Percentiles rank a stretch among this genome's conserved stretches.
phyloP scores from a whole-genome alignment of 208 protist species.

The Leishmania aethiopica region DNA sequence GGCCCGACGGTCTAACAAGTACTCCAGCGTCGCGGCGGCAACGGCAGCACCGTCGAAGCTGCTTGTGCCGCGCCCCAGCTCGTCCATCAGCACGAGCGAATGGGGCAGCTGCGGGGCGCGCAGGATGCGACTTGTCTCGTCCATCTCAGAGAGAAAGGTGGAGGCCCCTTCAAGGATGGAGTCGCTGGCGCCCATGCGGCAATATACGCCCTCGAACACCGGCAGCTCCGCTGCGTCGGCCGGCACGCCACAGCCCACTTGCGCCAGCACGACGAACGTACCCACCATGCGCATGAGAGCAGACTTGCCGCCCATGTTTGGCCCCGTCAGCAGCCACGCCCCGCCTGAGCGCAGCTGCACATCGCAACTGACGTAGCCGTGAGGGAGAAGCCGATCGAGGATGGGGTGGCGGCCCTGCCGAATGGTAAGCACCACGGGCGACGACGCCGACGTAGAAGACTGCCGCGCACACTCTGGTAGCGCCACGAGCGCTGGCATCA shows the following conservation, averaged over 20 bases:
- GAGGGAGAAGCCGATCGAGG: constrained; percentile 56
- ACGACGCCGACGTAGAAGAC: not conserved
- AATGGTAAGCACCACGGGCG: constrained; percentile 37
- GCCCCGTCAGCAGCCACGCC: constrained; percentile 91
- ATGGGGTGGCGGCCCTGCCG: constrained; percentile 72
- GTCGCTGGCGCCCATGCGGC: constrained; percentile 95
- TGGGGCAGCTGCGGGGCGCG: constrained; percentile 53
- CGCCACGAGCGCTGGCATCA: constrained; percentile 41
- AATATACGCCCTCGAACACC: constrained; percentile 91
- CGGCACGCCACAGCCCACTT: constrained; percentile 96
- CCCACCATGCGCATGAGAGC: constrained; percentile 94
- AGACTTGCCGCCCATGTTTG: constrained; percentile 97
- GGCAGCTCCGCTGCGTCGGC: constrained; percentile 79
- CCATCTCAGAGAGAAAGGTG: constrained; percentile 98
- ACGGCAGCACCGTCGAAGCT: constrained; percentile 95
- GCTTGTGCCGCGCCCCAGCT: constrained; percentile 96
- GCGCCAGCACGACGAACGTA: constrained; percentile 92
- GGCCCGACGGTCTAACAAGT: constrained; percentile 66
- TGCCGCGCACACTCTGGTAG: not conserved
- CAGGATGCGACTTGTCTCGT: constrained; percentile 95
- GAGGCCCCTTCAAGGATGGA: constrained; percentile 89
- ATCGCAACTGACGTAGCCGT: constrained; percentile 74
- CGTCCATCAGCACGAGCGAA: constrained; percentile 96
- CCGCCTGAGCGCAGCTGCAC: constrained; percentile 46
- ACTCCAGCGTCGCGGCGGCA: constrained; percentile 92